Conservation (phyloP, 352 stramenopile species). For the Proteromonas lacertae region DNA sequence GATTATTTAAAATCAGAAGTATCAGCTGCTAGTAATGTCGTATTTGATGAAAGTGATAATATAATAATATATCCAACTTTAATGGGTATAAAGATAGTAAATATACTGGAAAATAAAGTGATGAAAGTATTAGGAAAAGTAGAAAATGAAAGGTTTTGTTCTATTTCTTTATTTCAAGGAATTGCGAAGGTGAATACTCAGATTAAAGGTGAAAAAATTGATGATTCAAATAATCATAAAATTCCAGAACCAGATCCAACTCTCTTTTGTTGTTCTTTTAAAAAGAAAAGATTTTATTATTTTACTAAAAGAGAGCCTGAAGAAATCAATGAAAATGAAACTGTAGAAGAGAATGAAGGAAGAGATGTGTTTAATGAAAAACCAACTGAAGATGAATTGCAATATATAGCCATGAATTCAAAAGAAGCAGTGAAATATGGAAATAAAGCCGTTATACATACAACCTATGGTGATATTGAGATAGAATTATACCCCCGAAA, state of each 20-base stretch:
- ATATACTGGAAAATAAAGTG: constrained; percentile 62
- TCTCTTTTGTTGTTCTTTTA: constrained; percentile 42
- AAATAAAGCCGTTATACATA: constrained; percentile 50
- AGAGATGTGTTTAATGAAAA: constrained; percentile 94
- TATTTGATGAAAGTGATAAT: constrained; percentile 75
- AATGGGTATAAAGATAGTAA: constrained; percentile 79
- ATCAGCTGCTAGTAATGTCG: constrained; percentile 23
- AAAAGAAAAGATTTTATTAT: constrained; percentile 70
- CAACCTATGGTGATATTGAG: constrained; percentile 86
- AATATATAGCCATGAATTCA: constrained; percentile 14
- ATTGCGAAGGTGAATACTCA: constrained; percentile 7
- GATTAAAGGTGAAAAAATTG: constrained; percentile 4
- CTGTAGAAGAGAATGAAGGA: constrained; percentile 8
- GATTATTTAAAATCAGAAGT: constrained; percentile 17
- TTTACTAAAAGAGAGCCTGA: constrained; percentile 72
- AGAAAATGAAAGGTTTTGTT: constrained; percentile 75
- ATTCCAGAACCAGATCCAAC: constrained; percentile 19
- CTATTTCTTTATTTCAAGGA: constrained; percentile 49
- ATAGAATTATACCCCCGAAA: constrained; percentile 78
- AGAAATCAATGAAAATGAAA: constrained; percentile 10
- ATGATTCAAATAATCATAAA: constrained; percentile 5
- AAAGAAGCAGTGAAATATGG: constrained; percentile 1
- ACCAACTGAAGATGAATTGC: constrained; percentile 63
- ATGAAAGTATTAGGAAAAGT: constrained; percentile 54
- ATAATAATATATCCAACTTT: constrained; percentile 76